phyloP scores from a whole-genome alignment of 2,329 filamentous ascomycete genomes.

The Polytolypa hystricis region DNA sequence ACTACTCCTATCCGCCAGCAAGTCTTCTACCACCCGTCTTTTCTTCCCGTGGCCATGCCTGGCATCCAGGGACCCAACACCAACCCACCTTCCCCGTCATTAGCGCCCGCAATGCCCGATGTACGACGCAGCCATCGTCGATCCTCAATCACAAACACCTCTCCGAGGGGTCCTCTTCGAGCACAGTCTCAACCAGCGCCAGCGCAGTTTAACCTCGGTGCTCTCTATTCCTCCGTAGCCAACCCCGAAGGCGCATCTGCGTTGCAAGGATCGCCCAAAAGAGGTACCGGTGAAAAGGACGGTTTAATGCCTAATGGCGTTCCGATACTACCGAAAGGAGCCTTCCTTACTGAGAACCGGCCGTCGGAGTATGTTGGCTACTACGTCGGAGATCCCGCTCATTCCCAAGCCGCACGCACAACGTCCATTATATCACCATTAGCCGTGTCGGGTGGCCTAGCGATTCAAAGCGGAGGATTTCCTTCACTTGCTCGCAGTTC shows the following conservation, averaged over 20 bases:
- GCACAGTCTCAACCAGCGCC: constrained; percentile 42
- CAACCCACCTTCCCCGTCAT: constrained; percentile 37
- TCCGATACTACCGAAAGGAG: constrained; percentile 23
- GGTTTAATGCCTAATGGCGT: constrained; percentile 22
- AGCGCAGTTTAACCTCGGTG: constrained; percentile 21
- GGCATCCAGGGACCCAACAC: constrained; percentile 30
- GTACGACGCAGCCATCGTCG: constrained; percentile 34
- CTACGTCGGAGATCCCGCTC: constrained; percentile 34
- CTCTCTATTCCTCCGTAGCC: constrained; percentile 23
- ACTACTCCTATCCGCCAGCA: constrained; percentile 23
- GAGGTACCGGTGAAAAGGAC: constrained; percentile 23
- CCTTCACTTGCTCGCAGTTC: constrained; percentile 23
- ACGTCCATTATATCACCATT: constrained; percentile 28
- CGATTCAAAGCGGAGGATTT: constrained; percentile 28
- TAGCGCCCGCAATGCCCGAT: constrained; percentile 29
- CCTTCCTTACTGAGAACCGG: constrained; percentile 27
- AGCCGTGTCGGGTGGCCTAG: constrained; percentile 27
- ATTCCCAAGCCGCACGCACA: constrained; percentile 31
- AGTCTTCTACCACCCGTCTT: constrained; percentile 25
- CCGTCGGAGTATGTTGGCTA: constrained; percentile 36
- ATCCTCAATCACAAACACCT: constrained; percentile 33
- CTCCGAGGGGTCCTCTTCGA: constrained; percentile 31
- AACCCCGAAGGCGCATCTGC: constrained; percentile 21
- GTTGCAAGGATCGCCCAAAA: constrained; percentile 23
- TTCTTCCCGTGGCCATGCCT: constrained; percentile 27